Percentiles rank a stretch among this genome's conserved stretches.
phyloP scores from a whole-genome alignment of 2,329 filamentous ascomycete species.

The Didymella pomorum region DNA sequence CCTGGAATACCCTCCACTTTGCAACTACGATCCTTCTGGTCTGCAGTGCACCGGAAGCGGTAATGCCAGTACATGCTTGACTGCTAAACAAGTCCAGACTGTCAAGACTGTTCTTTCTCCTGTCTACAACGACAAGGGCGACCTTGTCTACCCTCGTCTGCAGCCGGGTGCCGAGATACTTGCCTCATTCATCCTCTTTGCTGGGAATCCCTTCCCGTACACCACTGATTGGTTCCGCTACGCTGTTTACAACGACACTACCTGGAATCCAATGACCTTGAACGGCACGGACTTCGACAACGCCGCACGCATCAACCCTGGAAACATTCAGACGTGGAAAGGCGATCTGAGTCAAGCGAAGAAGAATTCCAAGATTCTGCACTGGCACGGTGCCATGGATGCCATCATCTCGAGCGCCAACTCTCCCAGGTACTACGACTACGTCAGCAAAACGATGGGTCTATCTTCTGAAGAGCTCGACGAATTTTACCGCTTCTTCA shows the following conservation, averaged over 20 bases:
- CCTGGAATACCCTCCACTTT: conserved; percentile 57
- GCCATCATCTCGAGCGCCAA: conserved; percentile 56
- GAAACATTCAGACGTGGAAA: conserved; percentile 52
- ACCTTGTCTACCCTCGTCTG: conserved; percentile 60
- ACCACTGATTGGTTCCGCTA: conserved; percentile 60
- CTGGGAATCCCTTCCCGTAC: conserved; percentile 54
- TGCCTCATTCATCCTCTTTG: conserved; percentile 50
- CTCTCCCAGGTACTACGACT: conserved; percentile 59
- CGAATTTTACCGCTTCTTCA: conserved; percentile 61
- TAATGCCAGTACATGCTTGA: conserved; percentile 55
- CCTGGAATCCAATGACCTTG: conserved; percentile 53
- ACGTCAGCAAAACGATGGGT: conserved; percentile 56
- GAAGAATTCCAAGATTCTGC: conserved; percentile 57
- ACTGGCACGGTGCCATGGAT: conserved; percentile 57
- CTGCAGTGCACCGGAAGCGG: conserved; percentile 47
- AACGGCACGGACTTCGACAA: conserved; percentile 53
- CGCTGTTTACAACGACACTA: conserved; percentile 57
- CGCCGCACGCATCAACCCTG: conserved; percentile 49
- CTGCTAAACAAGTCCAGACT: conserved; percentile 52
- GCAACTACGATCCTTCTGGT: conserved; percentile 53
- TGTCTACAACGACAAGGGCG: conserved; percentile 54
- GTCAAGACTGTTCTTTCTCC: conserved; percentile 55
- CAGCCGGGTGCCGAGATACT: conserved; percentile 58
- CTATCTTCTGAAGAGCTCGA: conserved; percentile 48
- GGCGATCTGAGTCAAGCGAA: conserved; percentile 51